These are phyloP conservation scores for Theileria parva DNA, from an alignment of 169 alveolate genomes.

Conservation along the genomic window DNA sequence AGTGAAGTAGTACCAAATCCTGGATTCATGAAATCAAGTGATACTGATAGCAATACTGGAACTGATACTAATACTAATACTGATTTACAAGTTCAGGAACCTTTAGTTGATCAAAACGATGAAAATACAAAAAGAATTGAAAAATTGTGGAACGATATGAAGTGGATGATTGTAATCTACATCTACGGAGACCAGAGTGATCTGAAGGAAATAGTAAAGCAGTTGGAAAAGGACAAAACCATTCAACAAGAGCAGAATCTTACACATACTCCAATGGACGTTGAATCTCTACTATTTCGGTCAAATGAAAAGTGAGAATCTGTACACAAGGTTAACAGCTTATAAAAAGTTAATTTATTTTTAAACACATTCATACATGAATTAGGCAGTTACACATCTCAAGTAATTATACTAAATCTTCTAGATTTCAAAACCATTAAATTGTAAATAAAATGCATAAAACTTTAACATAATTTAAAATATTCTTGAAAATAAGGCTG, in stretches of 20 bases:
- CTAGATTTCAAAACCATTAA: background rate
- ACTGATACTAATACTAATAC: background rate
- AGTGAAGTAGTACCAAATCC: conserved; percentile 21
- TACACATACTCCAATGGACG: background rate
- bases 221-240: conserved; percentile 19
- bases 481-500: background rate
- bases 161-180: conserved; percentile 51
- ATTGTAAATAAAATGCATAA: background rate
- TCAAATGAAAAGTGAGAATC: background rate
- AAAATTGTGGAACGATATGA: conserved; percentile 52
- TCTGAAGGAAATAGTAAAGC: conserved; percentile 40
- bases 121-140: background rate
- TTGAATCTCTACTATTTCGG: conserved; percentile 12
- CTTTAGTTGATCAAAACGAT: conserved; percentile 5
- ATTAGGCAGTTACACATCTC: background rate
- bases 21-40: conserved; percentile 19
- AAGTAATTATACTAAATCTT: background rate
- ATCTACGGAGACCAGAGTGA: conserved; percentile 62
- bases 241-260: background rate
- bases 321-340: background rate
- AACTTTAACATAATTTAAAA: background rate
- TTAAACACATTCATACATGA: background rate
- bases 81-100: background rate
- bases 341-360: background rate
- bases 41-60: background rate